Percentiles rank a stretch among this genome's conserved stretches.
These are phyloP conservation scores for Geosiphon pyriformis DNA, from an alignment of 192 early-diverging fungal species.

Conservation along the genomic window DNA sequence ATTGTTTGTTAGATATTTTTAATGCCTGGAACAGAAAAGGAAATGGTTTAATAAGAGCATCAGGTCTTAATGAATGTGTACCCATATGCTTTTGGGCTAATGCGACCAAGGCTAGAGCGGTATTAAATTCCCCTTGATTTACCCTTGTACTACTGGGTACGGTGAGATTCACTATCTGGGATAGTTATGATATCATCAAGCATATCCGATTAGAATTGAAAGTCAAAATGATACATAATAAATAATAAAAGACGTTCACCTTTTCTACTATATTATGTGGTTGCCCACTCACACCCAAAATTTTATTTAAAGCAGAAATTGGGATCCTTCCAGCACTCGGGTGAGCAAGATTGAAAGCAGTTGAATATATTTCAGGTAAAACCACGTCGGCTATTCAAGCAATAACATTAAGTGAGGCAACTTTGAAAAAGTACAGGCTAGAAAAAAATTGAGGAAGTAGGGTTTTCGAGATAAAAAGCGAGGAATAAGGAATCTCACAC, in stretches of 20 bases:
- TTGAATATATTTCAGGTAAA: slow-evolving; percentile 43
- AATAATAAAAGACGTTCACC: slow-evolving; percentile 31
- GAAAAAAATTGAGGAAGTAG: too few relatives aligned
- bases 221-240: too few relatives aligned
- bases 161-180: slow-evolving; percentile 45
- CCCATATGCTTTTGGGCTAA: slow-evolving; percentile 78
- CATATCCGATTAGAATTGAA: not conserved
- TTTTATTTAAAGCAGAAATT: slow-evolving; percentile 38
- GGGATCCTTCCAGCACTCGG: slow-evolving; percentile 41
- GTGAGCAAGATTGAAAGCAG: slow-evolving; percentile 40
- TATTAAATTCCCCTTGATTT: slow-evolving; percentile 62
- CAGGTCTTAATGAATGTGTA: too few relatives aligned
- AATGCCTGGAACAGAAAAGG: not conserved
- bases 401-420: too few relatives aligned
- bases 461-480: too few relatives aligned
- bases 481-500: too few relatives aligned
- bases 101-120: slow-evolving; percentile 63
- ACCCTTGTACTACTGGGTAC: slow-evolving; percentile 42
- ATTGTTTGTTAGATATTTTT: not conserved
- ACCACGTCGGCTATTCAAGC: slow-evolving; percentile 41
- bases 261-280: slow-evolving; percentile 40
- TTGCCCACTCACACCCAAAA: slow-evolving; percentile 36
- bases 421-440: too few relatives aligned
- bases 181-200: not conserved
- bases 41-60: too few relatives aligned